Evolutionary conservation across 2,329 filamentous ascomycete species (phyloP), one percentile per base, ranked within the genome.

Genomic region (Parafenestella ontariensis): DNA sequence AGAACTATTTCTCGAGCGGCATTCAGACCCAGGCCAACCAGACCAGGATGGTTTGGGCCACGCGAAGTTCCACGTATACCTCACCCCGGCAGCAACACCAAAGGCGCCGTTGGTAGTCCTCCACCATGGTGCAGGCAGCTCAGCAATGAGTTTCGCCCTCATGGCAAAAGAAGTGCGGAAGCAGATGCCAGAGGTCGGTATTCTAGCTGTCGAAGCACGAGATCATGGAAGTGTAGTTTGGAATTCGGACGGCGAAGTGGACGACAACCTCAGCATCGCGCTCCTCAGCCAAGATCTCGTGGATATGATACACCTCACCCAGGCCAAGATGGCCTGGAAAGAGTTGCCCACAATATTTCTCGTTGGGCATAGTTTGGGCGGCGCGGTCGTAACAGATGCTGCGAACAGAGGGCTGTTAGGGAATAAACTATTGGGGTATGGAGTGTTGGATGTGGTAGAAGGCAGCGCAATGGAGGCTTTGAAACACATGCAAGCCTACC

Each of bases 61-160:
- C 29, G 84, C 91, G 37, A 85, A 82, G 46, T 89, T 93, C 71
- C 95, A 99, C 79, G 90, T 86, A 52, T 98, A 98, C 75, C 82
- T 98, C 39, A 96, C 87, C 18, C 92, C 92, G 0, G 93, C 94
- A 1, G 70, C 73, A 1, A 73, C 79, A 8, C 83, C 83, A 37
- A 87, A 83, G 57, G 91, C 89, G 0, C 92, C 94, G 0, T 81
- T 99, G 5, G 93, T 99, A 75, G 89, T 98, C 55, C 91, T 90
- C 77, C 95, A 99, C 72, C 95, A 99, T 77, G 95, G 95, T 34
- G 95, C 91, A 36, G 95, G 95, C 15, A 96, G 93, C 3, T 96
- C 93, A 0, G 96, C 90, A 6, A 84, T 98, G 54, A 96, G 92
- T 2, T 99, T 98, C 77, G 93, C 93, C 5, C 82, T 91, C 3